Base-by-base conservation (phyloP, 345 rosid species). In the Cardamine occulta region DNA sequence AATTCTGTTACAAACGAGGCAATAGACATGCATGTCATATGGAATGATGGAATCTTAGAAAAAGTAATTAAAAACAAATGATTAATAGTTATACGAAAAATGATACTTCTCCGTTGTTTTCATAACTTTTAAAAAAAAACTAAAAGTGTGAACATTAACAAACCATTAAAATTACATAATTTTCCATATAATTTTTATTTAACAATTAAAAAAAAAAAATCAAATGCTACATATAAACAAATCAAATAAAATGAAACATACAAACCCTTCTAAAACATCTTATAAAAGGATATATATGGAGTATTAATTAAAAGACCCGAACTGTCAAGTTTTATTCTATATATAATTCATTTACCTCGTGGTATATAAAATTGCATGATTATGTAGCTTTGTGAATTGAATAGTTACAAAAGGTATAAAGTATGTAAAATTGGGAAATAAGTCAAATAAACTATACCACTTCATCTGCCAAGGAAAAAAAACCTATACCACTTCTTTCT, bases 21-120 rank as follows among this genome's bases (percentile, higher is more conserved):
- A 49, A 19, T 44, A 37, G 62, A 42, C 44, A 59, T 70, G 54
- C 74, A 56, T 57, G 74, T 7, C 55, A 28, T 70, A 56, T 56
- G 64, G 24, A 42, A 69, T 42, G 54, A 68, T 70, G 24, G 32
- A 51, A 35, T 51, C 34, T 52, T 19, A 49, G 2, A 11, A 42
- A 28, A 39, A 2, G 44, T 8, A 23, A 14, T 2, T n/a, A 35
- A 8, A 34, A 8, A 23, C 8, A 52, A 23, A 52, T 21, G 6
- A 52, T 29, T 29, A 8, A 31, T 57, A 11, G 8, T 31, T 31
- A 57, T 57, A 32, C 39, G 12, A 32, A 54, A 53, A 28, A 23
- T 21, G 15, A 28, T 28, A 55, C 6, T 55, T 8, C 39, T 34
- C 39, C 11, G 39, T 34, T 34, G 34, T 31, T 31, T 31, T 31